A percentile compares a stretch with the other conserved stretches of the same genome.
Evolutionary conservation across 2,329 filamentous ascomycete species (phyloP).

Genomic region (Diplodia mutila): DNA sequence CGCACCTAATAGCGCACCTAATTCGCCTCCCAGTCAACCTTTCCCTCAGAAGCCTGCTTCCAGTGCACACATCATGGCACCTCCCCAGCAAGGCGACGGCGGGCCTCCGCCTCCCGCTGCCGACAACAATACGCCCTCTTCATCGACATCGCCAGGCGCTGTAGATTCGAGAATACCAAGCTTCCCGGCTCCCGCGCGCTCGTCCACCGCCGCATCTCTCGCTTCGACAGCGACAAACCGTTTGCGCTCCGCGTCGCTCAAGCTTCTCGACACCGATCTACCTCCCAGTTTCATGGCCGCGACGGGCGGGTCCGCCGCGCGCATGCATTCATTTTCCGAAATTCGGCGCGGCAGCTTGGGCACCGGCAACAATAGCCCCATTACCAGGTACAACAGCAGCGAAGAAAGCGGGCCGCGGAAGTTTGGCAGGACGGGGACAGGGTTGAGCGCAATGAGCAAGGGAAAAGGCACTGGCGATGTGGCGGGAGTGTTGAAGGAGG

Average conservation of each 20-base stretch:
- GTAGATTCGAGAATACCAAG: background rate
- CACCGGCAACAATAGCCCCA: constrained; percentile 30
- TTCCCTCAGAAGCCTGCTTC: background rate
- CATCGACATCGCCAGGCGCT: background rate
- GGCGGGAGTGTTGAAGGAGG: constrained; percentile 22
- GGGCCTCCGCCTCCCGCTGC: background rate
- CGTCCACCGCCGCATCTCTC: constrained; percentile 37
- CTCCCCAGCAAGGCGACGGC: background rate
- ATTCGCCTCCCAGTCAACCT: background rate
- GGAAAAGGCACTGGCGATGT: constrained; percentile 10
- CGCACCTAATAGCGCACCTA: background rate
- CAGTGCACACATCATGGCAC: background rate
- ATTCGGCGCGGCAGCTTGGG: constrained; percentile 46
- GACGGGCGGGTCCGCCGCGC: constrained; percentile 45
- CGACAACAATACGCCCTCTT: background rate
- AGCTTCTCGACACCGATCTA: constrained; percentile 43
- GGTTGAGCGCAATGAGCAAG: background rate
- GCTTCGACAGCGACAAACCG: constrained; percentile 33
- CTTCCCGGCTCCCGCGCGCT: background rate
- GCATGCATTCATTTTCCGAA: constrained; percentile 48
- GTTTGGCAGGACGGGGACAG: constrained; percentile 22
- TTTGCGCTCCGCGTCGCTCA: constrained; percentile 42
- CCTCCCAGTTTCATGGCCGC: constrained; percentile 52
- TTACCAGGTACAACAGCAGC: constrained; percentile 35
- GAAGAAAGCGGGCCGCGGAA: constrained; percentile 29